Conservation (phyloP, 2,329 filamentous ascomycete species). For the Cadophora malorum region DNA sequence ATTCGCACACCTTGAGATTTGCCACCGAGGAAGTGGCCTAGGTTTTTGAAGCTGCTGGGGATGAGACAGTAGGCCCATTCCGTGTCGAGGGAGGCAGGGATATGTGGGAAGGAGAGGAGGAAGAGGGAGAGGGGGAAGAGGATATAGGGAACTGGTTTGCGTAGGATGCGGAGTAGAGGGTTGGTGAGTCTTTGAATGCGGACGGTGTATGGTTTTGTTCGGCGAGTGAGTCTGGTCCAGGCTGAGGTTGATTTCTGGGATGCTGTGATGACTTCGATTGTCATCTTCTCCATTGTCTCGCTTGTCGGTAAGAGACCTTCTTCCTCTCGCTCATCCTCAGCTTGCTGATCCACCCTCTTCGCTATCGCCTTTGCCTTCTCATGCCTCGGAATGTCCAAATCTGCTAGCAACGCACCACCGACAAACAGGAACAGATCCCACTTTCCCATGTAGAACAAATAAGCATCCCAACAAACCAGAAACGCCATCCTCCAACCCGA, state of each 20-base stretch:
- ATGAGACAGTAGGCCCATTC: background rate
- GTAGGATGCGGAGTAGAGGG: background rate
- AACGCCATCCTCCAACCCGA: slow-evolving; percentile 8
- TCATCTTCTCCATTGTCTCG: slow-evolving; percentile 12
- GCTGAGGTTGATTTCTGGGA: background rate
- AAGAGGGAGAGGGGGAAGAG: slow-evolving; percentile 21
- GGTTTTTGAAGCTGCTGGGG: background rate
- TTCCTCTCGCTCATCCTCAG: background rate
- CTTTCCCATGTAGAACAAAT: slow-evolving; percentile 20
- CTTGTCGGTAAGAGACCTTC: slow-evolving; percentile 2
- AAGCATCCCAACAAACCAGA: slow-evolving; percentile 6
- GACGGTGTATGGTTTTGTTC: background rate
- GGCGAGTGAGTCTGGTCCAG: background rate
- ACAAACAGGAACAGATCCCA: slow-evolving; percentile 28
- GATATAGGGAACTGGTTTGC: slow-evolving; percentile 1
- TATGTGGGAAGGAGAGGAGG: slow-evolving; percentile 21
- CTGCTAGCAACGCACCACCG: slow-evolving; percentile 15
- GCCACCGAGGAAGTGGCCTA: background rate
- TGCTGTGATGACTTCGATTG: background rate
- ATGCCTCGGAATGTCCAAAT: slow-evolving; percentile 18
- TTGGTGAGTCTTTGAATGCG: background rate
- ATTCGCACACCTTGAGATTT: slow-evolving; percentile 18
- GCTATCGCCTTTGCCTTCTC: background rate
- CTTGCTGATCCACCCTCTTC: background rate
- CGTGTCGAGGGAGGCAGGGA: background rate